phyloP scores from a whole-genome alignment of 192 early-diverging fungal genomes.

The Coemansia sp. region DNA sequence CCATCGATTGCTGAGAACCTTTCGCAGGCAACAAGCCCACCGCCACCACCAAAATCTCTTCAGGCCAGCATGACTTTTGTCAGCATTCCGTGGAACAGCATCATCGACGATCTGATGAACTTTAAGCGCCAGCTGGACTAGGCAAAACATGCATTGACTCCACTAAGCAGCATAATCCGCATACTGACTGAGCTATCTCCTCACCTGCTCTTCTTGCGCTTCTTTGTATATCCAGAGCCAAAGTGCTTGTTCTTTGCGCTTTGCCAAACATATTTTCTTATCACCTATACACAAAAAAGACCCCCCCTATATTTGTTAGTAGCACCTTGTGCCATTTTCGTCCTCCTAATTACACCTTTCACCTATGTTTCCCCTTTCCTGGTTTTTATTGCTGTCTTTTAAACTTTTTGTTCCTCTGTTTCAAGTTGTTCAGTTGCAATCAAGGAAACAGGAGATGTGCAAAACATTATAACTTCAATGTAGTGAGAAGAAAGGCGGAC shows the following conservation, averaged over 20 bases:
- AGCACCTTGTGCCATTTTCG: no score
- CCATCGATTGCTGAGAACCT: slow-evolving; percentile 58
- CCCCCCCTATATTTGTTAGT: slow-evolving; percentile 9
- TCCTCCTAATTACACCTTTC: neutral
- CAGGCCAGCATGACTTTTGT: slow-evolving; percentile 91
- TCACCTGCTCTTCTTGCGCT: neutral
- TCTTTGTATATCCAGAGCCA: slow-evolving; percentile 2
- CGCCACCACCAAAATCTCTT: slow-evolving; percentile 69
- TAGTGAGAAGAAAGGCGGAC: no score
- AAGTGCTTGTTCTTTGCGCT: slow-evolving; percentile 11
- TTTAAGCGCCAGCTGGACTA: slow-evolving; percentile 57
- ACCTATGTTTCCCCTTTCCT: neutral
- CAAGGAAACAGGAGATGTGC: no score
- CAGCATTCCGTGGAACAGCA: slow-evolving; percentile 89
- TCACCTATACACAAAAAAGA: slow-evolving; percentile 6
- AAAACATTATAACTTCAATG: no score
- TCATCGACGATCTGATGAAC: slow-evolving; percentile 62
- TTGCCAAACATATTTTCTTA: slow-evolving; percentile 10
- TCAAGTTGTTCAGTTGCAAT: no score
- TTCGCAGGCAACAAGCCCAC: slow-evolving; percentile 53
- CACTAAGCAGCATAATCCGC: neutral
- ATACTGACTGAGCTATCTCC: no score
- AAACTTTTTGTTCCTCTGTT: neutral
- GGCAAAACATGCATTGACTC: neutral
- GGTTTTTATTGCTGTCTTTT: neutral